phyloP scores from a whole-genome alignment of 768 basidiomycete species.

The Rhizopogon roseolus region DNA sequence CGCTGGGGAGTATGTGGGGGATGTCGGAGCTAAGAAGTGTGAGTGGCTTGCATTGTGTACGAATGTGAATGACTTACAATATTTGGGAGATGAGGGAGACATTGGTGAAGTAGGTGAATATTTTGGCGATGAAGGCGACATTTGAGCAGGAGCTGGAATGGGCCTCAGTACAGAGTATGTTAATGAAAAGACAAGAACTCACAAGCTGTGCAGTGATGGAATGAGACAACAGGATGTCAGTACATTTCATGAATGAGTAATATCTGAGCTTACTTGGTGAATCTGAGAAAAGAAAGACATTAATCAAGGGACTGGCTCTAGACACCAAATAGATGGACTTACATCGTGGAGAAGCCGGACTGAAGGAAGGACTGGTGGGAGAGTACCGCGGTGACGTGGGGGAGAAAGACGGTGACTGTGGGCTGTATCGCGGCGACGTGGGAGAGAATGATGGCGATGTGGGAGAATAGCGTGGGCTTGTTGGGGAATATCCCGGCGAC shows the following conservation, averaged over 20 bases:
- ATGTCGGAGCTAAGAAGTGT: constrained; percentile 63
- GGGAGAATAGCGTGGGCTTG: constrained; percentile 82
- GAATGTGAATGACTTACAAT: constrained; percentile 51
- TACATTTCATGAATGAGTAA: not conserved
- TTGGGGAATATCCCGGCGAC: constrained; percentile 63
- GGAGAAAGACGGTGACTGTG: constrained; percentile 86
- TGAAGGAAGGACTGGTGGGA: constrained; percentile 88
- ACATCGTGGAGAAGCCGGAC: constrained; percentile 91
- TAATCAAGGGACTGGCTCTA: not conserved
- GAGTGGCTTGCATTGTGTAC: constrained; percentile 4
- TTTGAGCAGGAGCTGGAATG: constrained; percentile 62
- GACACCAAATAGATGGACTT: constrained; percentile 27
- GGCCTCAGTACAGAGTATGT: constrained; percentile 4
- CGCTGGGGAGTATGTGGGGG: constrained; percentile 83
- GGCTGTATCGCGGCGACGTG: constrained; percentile 80
- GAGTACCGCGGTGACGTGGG: constrained; percentile 89
- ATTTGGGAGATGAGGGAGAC: constrained; percentile 89
- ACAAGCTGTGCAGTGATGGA: constrained; percentile 48
- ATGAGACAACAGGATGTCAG: constrained; percentile 18
- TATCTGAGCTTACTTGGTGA: constrained; percentile 65
- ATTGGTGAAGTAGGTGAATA: constrained; percentile 94
- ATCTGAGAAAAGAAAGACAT: constrained; percentile 37
- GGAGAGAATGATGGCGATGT: constrained; percentile 85
- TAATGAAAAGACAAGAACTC: constrained; percentile 24
- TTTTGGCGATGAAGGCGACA: constrained; percentile 87